A percentile compares a stretch with the other conserved stretches of the same genome.
phyloP scores from a whole-genome alignment of 371 early-diverging fungal genomes.

The Ordospora pajunii region DNA sequence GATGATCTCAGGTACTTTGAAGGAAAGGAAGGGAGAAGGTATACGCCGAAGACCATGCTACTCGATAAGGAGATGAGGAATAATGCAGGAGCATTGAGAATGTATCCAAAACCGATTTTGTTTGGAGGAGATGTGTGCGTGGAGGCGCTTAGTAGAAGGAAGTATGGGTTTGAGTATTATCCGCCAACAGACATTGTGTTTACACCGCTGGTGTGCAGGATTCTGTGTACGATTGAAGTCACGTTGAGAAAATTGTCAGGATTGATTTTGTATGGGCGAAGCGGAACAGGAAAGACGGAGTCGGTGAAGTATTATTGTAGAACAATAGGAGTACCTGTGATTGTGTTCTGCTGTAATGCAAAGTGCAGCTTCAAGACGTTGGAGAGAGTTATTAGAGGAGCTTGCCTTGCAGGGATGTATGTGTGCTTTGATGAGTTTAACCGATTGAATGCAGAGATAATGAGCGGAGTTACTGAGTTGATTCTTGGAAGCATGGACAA shows the following conservation, averaged over 20 bases:
- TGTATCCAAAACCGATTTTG: conserved; percentile 15
- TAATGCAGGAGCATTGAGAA: not conserved
- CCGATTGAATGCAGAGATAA: conserved; percentile 83
- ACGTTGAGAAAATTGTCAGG: not conserved
- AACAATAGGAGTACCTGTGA: conserved; percentile 82
- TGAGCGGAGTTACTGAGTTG: conserved; percentile 87
- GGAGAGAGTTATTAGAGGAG: conserved; percentile 93
- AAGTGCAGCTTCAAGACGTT: conserved; percentile 95
- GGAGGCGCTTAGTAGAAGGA: not conserved
- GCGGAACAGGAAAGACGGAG: conserved; percentile 88
- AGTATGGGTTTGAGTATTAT: conserved; percentile 32
- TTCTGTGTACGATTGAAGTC: conserved; percentile 27
- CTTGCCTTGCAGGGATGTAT: conserved; percentile 92
- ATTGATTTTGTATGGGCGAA: conserved; percentile 62
- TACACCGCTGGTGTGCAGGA: conserved; percentile 21
- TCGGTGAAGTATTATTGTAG: conserved; percentile 88
- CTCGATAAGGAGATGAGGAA: not conserved
- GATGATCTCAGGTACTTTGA: conserved; percentile 6
- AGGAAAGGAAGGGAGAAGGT: not conserved
- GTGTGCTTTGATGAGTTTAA: conserved; percentile 99
- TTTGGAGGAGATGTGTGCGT: not conserved
- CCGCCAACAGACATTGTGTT: conserved; percentile 38
- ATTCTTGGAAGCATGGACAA: conserved; percentile 65
- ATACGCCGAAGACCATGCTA: not conserved
- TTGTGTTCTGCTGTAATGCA: conserved; percentile 97